Evolutionary conservation across 2,329 filamentous ascomycete genomes (phyloP).

Genomic region (Amphichorda felina): DNA sequence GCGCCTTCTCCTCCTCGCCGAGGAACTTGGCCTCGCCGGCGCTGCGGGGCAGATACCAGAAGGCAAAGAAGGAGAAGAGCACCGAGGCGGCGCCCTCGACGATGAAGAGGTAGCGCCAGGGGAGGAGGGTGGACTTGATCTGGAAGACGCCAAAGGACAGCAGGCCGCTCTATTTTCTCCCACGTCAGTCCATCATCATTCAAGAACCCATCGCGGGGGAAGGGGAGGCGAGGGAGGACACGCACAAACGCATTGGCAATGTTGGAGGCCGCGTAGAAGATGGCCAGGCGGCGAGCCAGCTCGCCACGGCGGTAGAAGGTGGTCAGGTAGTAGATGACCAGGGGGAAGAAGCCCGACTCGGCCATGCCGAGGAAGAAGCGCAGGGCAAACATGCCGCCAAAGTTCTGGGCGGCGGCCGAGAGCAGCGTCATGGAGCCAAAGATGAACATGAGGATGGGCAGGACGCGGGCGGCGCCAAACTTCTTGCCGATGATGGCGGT

Average conservation of each 20-base stretch:
- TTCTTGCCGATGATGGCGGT: conserved; percentile 55
- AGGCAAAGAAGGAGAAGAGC: conserved; percentile 50
- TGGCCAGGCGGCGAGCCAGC: conserved; percentile 33
- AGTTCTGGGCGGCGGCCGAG: conserved; percentile 36
- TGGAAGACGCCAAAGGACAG: conserved; percentile 37
- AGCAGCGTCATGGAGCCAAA: conserved; percentile 59
- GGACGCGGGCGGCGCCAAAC: conserved; percentile 51
- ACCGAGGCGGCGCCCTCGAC: conserved; percentile 47
- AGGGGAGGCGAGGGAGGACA: background rate
- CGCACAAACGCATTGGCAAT: conserved; percentile 49
- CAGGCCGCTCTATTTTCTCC: conserved; percentile 29
- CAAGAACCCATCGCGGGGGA: background rate
- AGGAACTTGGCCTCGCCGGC: conserved; percentile 56
- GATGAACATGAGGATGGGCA: conserved; percentile 60
- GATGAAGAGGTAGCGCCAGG: conserved; percentile 40
- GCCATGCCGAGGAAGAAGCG: conserved; percentile 39
- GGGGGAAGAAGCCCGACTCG: conserved; percentile 43
- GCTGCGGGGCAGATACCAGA: conserved; percentile 55
- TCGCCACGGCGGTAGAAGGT: conserved; percentile 38
- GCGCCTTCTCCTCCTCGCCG: conserved; percentile 49
- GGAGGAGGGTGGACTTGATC: conserved; percentile 23
- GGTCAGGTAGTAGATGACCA: conserved; percentile 39
- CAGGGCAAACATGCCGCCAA: conserved; percentile 35
- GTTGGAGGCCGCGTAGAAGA: conserved; percentile 67
- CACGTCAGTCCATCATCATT: background rate